phyloP scores from a whole-genome alignment of 345 rosid genomes.

The Leavenworthia alabamica region DNA sequence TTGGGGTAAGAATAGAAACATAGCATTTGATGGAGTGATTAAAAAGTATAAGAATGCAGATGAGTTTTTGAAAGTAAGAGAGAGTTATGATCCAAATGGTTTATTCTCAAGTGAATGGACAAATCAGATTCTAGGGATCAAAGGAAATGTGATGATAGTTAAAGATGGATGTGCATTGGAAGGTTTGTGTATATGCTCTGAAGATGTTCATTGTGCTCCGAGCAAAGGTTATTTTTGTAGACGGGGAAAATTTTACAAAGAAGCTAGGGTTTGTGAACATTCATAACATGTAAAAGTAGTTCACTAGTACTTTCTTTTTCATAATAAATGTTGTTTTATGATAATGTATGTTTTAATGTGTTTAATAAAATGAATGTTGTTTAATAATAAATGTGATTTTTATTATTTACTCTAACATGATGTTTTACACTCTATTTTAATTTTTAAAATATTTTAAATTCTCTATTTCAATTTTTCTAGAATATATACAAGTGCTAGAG shows the following conservation, averaged over 20 bases:
- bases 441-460: no score
- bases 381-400: no score
- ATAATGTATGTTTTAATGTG: not conserved
- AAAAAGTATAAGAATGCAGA: slow-evolving; percentile 37
- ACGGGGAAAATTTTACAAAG: slow-evolving; percentile 43
- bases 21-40: slow-evolving; percentile 45
- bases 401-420: no score
- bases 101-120: slow-evolving; percentile 5
- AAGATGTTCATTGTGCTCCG: slow-evolving; percentile 63
- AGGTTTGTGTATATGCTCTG: slow-evolving; percentile 59
- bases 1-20: slow-evolving; percentile 31
- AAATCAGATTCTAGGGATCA: not conserved
- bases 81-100: slow-evolving; percentile 44
- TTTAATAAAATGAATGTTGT: no score
- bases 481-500: no score
- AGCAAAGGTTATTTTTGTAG: slow-evolving; percentile 7
- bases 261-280: slow-evolving; percentile 49
- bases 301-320: not conserved
- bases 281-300: not conserved
- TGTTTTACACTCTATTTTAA: no score
- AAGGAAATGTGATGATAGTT: slow-evolving; percentile 20
- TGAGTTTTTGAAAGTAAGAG: slow-evolving; percentile 40
- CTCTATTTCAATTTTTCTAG: no score
- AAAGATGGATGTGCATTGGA: slow-evolving; percentile 62
- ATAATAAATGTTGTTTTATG: not conserved